Evolutionary conservation across 1,139 yeast species (phyloP), one percentile per base, ranked within the genome.

Genomic region (Diutina catenulata): DNA sequence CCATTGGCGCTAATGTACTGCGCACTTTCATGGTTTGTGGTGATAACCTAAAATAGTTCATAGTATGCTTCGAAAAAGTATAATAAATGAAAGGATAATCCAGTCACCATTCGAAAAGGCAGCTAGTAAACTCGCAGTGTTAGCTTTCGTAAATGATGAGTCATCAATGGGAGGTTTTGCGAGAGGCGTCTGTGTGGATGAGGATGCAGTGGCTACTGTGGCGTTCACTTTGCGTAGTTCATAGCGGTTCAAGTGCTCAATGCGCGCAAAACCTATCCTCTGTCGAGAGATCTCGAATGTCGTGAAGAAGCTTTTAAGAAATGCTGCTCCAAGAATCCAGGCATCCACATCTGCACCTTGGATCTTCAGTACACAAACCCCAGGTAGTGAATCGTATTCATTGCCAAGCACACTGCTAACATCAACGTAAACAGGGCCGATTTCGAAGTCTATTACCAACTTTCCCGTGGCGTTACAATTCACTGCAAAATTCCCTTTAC

Each of bases 1-100:
- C 95, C 94, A 0, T 78, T 84, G n/a, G 80, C 75, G 2, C 64
- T 84, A 43, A 76, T 82, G 53, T 84, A 79, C 53, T 71, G 79
- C 2, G 71, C 80, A 3, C 64, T 83, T 41, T 77, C 87, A 22
- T 83, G 94, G 94, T 61, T 83, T 37, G 79, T 80, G 45, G 80
- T 83, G 14, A 77, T 82, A 39, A 75, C 84, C 19, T 80, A 58
- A 50, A 8, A 6, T 15, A 26, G 13, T n/a, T n/a, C n/a, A n/a
- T n/a, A n/a, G n/a, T n/a, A n/a, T n/a, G n/a, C n/a, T n/a, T n/a
- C n/a, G n/a, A n/a, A n/a, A n/a, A n/a, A n/a, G n/a, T n/a, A n/a
- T n/a, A n/a, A n/a, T n/a, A n/a, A n/a, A n/a, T n/a, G n/a, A n/a
- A n/a, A n/a, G n/a, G n/a, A n/a, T n/a, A n/a, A n/a, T n/a, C n/a